These are phyloP conservation scores for Oryza rufipogon DNA, from an alignment of 176 grass and related monocot species.

Conservation along the genomic window DNA sequence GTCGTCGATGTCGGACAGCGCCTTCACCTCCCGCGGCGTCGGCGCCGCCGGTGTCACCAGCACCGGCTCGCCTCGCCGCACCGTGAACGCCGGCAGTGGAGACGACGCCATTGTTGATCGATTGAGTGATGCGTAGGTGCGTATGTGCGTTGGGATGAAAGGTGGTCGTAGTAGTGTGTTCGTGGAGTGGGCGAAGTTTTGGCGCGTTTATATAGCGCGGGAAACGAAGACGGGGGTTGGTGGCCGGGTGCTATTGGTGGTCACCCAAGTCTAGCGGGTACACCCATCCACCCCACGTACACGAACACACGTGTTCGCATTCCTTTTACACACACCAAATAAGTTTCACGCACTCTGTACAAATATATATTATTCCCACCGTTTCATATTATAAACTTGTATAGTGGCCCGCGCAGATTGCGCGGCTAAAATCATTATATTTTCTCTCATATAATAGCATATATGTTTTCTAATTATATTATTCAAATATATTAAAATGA, in stretches of 20 bases:
- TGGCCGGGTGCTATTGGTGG: neutral
- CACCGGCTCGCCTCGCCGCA: conserved; percentile 46
- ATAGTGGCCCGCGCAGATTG: too few species aligned
- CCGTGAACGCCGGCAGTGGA: conserved; percentile 49
- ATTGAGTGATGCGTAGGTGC: neutral
- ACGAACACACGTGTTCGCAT: too few species aligned
- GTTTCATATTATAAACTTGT: too few species aligned
- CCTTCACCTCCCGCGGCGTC: conserved; percentile 59
- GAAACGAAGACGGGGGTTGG: conserved; percentile 13
- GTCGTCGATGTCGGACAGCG: conserved; percentile 73
- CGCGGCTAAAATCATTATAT: too few species aligned
- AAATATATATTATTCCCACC: too few species aligned
- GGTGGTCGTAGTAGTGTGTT: neutral
- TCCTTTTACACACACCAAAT: too few species aligned
- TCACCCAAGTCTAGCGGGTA: neutral
- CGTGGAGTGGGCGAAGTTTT: neutral
- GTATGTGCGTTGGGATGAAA: neutral
- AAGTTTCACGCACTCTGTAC: too few species aligned
- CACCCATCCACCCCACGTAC: too few species aligned
- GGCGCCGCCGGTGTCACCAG: conserved; percentile 44
- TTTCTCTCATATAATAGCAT: too few species aligned
- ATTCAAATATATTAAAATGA: too few species aligned
- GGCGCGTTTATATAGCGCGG: conserved; percentile 14
- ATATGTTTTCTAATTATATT: too few species aligned
- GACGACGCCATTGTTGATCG: neutral